Base-by-base conservation (phyloP, 176 grass and related monocot species). In the Aegilops umbellulata region DNA sequence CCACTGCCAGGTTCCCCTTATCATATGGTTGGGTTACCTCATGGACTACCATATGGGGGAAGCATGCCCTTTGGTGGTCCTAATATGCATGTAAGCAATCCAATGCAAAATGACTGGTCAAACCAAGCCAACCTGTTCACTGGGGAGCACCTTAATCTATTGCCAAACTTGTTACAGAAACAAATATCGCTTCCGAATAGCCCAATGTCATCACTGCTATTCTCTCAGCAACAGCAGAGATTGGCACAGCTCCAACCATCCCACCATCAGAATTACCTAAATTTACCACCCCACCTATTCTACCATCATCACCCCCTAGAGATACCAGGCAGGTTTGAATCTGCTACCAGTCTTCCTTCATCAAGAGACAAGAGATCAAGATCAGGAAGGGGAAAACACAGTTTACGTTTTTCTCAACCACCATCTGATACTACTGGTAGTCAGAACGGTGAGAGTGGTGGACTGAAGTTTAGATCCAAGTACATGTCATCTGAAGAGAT, bases 401-500 rank as follows among this genome's bases (percentile, higher is more conserved):
- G 55, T 77, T 85, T 49, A 19, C 86, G 88, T 72, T 89, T 87
- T 81, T 88, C 88, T 89, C 92, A 91, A 84, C 85, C 81, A 31
- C 36, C 61, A 7, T 85, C 97, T 71, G 93, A 95, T 88, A 73
- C 91, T 90, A 73, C 91, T 73, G 86, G 85, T 78, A 89, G 79
- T 85, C 89, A 88, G 78, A 96, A 91, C 42, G 81, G 83, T 82
- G 97, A 99, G 36, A 84, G 62, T 55, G 82, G 89, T 23, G 84
- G 92, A 49, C 64, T 93, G 69, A 91, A 97, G 76, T 91, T 94
- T 66, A 90, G 83, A 80, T 99, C 97, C 27, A 99, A 93, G 67
- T 94, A 97, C 83, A 99, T 99, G 97, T 97, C 97, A 76, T 71
- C 97, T 86, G 97, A 97, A 88, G 97, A 99, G 88, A 97, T 99